Conservation (phyloP, 345 rosid genomes). For the Hibiscus trionum region DNA sequence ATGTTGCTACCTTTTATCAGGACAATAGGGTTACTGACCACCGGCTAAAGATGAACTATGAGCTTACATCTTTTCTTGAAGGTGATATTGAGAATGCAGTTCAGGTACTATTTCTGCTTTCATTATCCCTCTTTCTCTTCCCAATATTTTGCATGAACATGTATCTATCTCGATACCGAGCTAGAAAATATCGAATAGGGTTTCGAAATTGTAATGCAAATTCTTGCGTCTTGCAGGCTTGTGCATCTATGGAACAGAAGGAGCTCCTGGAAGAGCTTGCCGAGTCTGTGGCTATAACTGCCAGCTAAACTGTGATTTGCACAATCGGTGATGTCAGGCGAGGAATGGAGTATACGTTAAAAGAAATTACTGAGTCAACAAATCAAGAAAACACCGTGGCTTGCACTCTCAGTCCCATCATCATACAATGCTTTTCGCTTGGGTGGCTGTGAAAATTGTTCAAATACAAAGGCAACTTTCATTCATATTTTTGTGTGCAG, state of each 20-base stretch:
- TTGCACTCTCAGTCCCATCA: not conserved
- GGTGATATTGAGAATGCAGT: slow-evolving; percentile 73
- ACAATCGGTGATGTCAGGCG: not conserved
- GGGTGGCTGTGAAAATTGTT: not conserved
- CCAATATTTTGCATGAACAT: not conserved
- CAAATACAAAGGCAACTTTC: not conserved
- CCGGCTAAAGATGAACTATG: slow-evolving; percentile 81
- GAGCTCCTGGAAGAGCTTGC: slow-evolving; percentile 86
- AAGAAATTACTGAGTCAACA: not conserved
- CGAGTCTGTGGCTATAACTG: slow-evolving; percentile 43
- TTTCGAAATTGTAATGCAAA: not conserved
- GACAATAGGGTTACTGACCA: slow-evolving; percentile 96
- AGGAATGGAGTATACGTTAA: not conserved
- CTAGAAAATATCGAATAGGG: not conserved
- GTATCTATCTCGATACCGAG: not conserved
- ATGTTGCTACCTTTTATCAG: slow-evolving; percentile 24
- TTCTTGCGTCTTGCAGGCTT: slow-evolving; percentile 49
- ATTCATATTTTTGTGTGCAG: not conserved
- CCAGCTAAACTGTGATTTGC: slow-evolving; percentile 23
- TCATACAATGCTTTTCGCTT: not conserved
- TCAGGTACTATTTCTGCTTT: slow-evolving; percentile 42
- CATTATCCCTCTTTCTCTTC: not conserved
- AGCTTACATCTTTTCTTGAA: slow-evolving; percentile 73
- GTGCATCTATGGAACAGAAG: slow-evolving; percentile 73
- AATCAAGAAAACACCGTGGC: not conserved